Evolutionary conservation across 768 basidiomycete genomes (phyloP).

Genomic region (Leccinum subtestaceum): DNA sequence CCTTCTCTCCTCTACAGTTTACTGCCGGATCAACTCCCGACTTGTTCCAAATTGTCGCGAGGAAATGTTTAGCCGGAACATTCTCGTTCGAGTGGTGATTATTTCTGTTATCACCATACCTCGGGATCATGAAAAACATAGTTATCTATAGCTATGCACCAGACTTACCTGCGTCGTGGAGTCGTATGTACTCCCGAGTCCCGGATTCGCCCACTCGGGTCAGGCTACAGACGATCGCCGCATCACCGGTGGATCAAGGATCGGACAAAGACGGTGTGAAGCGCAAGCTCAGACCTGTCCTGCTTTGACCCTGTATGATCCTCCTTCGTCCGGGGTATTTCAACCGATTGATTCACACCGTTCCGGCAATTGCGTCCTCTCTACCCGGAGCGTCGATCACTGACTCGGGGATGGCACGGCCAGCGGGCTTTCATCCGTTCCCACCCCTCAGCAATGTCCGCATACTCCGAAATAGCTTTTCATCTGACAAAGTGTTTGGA

Average conservation of each 20-base stretch:
- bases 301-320: neutral
- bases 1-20: neutral
- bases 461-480: neutral
- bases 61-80: neutral
- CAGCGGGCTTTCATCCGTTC: neutral
- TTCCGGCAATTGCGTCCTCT: neutral
- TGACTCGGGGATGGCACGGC: neutral
- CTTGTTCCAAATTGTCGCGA: neutral
- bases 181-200: neutral
- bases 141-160: neutral
- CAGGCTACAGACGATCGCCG: neutral
- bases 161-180: neutral
- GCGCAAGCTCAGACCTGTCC: neutral
- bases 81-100: neutral
- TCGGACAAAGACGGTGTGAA: neutral
- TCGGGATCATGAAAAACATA: neutral
- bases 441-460: neutral
- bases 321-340: neutral
- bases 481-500: neutral
- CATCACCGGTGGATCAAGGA: neutral
- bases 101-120: neutral
- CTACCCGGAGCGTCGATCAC: neutral
- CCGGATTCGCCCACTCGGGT: neutral
- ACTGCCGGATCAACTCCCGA: neutral
- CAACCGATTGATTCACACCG: neutral